Evolutionary conservation across 768 basidiomycete genomes (phyloP).

Genomic region (Lactarius trivialis): DNA sequence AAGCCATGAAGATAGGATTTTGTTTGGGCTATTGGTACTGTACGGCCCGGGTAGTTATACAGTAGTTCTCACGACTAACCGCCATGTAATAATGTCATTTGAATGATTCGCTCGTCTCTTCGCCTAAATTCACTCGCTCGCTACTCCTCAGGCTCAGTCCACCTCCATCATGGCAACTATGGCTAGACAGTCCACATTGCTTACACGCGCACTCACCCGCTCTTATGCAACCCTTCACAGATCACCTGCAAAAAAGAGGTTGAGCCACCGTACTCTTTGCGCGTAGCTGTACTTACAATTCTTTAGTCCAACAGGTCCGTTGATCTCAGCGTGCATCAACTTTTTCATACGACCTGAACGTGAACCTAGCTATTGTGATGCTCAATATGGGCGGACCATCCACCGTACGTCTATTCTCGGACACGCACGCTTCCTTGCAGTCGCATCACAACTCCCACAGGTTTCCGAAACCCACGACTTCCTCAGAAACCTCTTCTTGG

Average conservation of each 20-base stretch:
- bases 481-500: slow-evolving; percentile 85
- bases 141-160: not conserved
- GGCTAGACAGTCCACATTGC: not conserved
- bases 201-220: slow-evolving; percentile 12
- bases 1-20: not conserved
- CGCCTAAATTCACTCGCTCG: not conserved
- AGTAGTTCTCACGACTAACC: not conserved
- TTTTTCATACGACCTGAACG: not conserved
- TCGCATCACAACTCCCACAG: slow-evolving; percentile 35
- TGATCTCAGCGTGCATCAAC: not conserved
- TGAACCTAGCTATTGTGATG: slow-evolving; percentile 74
- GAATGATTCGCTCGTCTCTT: not conserved
- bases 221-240: slow-evolving; percentile 20
- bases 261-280: not conserved
- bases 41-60: too few species aligned
- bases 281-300: slow-evolving; percentile 1
- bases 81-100: not conserved
- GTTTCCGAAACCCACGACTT: slow-evolving; percentile 91
- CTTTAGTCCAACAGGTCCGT: slow-evolving; percentile 23
- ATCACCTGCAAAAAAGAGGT: slow-evolving; percentile 16
- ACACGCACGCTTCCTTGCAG: not conserved
- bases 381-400: slow-evolving; percentile 99
- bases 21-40: not conserved
- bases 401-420: slow-evolving; percentile 50
- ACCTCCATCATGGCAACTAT: not conserved